Conservation (phyloP, 768 basidiomycete genomes). For the Leccinum uliginosum region DNA sequence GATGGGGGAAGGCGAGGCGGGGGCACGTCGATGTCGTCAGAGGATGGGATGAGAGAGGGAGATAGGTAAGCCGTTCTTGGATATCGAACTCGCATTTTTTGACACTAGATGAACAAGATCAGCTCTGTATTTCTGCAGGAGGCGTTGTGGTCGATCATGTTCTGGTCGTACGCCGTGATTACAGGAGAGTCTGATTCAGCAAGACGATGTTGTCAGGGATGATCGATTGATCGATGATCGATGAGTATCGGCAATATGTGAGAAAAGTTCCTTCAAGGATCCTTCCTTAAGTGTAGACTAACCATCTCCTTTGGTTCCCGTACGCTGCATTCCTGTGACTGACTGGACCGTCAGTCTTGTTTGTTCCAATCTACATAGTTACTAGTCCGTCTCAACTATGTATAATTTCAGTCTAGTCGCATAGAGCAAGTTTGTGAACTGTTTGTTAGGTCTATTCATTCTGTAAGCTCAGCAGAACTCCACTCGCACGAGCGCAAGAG, state of each 20-base stretch:
- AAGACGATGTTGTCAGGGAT: conserved; percentile 14
- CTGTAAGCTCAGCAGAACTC: background rate
- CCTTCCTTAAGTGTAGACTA: conserved; percentile 26
- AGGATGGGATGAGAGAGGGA: too few relatives aligned
- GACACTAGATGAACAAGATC: background rate
- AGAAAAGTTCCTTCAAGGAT: conserved; percentile 25
- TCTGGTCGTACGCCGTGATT: conserved; percentile 27
- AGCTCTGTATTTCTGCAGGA: conserved; percentile 20
- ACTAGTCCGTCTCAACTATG: background rate
- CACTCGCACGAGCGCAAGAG: background rate
- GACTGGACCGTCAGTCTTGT: background rate
- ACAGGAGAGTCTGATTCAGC: conserved; percentile 28
- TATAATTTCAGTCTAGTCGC: background rate
- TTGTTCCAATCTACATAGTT: background rate
- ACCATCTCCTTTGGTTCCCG: too few relatives aligned
- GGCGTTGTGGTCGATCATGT: conserved; percentile 21
- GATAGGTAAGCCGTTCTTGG: conserved; percentile 18
- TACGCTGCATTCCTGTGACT: too few relatives aligned
- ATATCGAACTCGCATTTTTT: background rate
- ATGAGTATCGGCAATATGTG: conserved; percentile 29
- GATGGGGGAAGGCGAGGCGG: too few relatives aligned
- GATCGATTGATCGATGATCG: too few relatives aligned
- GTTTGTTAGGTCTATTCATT: background rate
- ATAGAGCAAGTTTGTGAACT: too few relatives aligned
- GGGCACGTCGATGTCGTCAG: too few relatives aligned